These are phyloP conservation scores for Acanthochlamys bracteata DNA, from an alignment of 106 monocot species.

Conservation along the genomic window DNA sequence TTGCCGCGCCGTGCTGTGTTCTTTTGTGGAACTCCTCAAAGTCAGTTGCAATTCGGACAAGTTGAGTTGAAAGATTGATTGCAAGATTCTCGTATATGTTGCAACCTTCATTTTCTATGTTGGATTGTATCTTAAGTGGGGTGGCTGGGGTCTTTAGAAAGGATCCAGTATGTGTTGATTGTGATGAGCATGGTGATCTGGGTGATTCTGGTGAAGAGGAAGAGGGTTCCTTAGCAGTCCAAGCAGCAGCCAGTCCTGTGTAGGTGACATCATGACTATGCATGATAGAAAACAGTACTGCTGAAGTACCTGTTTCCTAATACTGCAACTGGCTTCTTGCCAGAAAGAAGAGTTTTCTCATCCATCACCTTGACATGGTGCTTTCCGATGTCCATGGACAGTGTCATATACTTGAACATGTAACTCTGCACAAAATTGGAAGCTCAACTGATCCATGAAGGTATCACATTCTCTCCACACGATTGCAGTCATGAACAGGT, in stretches of 20 bases:
- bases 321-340: conserved; percentile 57
- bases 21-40: no score
- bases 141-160: no score
- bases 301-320: conserved; percentile 50
- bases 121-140: no score
- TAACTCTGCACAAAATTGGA: conserved; percentile 45
- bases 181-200: no score
- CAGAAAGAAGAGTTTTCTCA: conserved; percentile 79
- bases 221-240: conserved; percentile 53
- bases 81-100: no score
- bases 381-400: conserved; percentile 56
- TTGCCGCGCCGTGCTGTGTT: no score
- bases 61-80: no score
- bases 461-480: not conserved
- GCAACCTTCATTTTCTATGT: no score
- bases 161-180: no score
- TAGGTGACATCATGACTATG: not conserved
- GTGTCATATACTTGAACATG: conserved; percentile 88
- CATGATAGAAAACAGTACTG: not conserved
- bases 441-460: not conserved
- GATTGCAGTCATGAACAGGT: no score
- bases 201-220: no score
- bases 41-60: no score
- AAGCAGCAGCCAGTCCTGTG: not conserved
- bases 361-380: conserved; percentile 77